phyloP scores from a whole-genome alignment of 345 rosid species.

The Noccaea caerulescens region DNA sequence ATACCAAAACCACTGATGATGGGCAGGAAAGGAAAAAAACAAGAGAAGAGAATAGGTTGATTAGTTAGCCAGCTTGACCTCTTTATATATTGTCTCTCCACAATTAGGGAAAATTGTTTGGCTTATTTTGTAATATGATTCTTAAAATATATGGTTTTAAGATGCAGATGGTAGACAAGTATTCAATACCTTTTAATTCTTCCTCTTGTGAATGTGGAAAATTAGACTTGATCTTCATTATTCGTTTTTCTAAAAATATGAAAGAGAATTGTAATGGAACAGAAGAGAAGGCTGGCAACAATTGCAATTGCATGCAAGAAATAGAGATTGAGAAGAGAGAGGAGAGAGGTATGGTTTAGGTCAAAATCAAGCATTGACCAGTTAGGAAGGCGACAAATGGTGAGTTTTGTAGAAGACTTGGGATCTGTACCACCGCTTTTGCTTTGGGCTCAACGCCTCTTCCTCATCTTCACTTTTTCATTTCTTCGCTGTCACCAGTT shows the following conservation, averaged over 20 bases:
- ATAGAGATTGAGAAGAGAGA: not conserved
- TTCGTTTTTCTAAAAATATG: not conserved
- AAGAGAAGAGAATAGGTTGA: conserved; percentile 40
- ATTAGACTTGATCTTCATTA: conserved; percentile 11
- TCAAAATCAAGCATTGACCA: conserved; percentile 39
- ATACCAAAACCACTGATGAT: conserved; percentile 25
- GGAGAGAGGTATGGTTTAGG: conserved; percentile 38
- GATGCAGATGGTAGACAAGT: conserved; percentile 27
- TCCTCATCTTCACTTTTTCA: conserved; percentile 21
- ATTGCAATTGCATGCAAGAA: conserved; percentile 42
- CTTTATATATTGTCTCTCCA: conserved; percentile 34
- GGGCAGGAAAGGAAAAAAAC: not conserved
- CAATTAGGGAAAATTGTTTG: conserved; percentile 33
- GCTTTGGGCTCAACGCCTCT: conserved; percentile 45
- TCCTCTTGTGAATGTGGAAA: conserved; percentile 6
- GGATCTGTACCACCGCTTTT: conserved; percentile 41
- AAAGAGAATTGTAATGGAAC: conserved; percentile 13
- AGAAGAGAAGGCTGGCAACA: conserved; percentile 19
- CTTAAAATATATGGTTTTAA: conserved; percentile 6
- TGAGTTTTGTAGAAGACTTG: conserved; percentile 36
- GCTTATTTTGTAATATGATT: conserved; percentile 39
- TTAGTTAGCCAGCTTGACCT: conserved; percentile 45
- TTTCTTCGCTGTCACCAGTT: conserved; percentile 31
- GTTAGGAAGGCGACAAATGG: conserved; percentile 41
- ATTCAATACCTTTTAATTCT: conserved; percentile 22